These are phyloP conservation scores for Neurospora sp. DNA, from an alignment of 495 filamentous ascomycete species.

Conservation along the genomic window DNA sequence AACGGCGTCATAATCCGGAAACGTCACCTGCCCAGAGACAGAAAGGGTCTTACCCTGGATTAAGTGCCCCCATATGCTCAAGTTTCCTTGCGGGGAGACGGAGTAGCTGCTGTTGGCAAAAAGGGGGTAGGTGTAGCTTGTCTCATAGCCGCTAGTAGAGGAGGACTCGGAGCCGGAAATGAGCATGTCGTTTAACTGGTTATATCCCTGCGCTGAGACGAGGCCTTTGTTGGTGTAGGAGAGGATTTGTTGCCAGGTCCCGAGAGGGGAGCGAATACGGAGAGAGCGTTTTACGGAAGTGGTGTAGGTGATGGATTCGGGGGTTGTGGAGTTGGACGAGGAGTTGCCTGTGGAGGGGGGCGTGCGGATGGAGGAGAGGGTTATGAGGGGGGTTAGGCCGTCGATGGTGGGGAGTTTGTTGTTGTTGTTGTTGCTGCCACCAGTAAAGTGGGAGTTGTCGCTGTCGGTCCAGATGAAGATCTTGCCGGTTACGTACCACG, in stretches of 20 bases:
- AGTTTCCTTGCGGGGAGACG: constrained; percentile 35
- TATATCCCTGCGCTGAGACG: constrained; percentile 46
- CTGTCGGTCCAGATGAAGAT: not conserved
- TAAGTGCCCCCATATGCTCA: constrained; percentile 50
- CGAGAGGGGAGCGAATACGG: constrained; percentile 40
- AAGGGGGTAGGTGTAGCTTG: constrained; percentile 54
- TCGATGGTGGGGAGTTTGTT: constrained; percentile 13
- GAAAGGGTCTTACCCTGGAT: constrained; percentile 46
- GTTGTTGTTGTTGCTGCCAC: too few relatives aligned
- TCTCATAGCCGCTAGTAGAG: constrained; percentile 25
- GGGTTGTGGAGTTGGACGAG: constrained; percentile 23
- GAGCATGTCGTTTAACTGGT: constrained; percentile 50
- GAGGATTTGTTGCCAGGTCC: constrained; percentile 56
- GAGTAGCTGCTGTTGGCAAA: constrained; percentile 46
- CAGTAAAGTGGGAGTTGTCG: constrained; percentile 10
- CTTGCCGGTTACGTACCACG: constrained; percentile 69
- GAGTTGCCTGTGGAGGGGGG: constrained; percentile 30
- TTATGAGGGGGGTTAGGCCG: constrained; percentile 17
- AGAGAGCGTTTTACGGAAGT: constrained; percentile 49
- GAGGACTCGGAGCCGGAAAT: constrained; percentile 48
- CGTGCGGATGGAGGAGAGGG: constrained; percentile 26
- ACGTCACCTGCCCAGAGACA: constrained; percentile 47
- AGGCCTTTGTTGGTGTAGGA: constrained; percentile 48
- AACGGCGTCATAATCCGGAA: constrained; percentile 31
- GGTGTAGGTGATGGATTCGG: constrained; percentile 47